phyloP scores from a whole-genome alignment of 768 basidiomycete species.

The Kwoniella sp. region DNA sequence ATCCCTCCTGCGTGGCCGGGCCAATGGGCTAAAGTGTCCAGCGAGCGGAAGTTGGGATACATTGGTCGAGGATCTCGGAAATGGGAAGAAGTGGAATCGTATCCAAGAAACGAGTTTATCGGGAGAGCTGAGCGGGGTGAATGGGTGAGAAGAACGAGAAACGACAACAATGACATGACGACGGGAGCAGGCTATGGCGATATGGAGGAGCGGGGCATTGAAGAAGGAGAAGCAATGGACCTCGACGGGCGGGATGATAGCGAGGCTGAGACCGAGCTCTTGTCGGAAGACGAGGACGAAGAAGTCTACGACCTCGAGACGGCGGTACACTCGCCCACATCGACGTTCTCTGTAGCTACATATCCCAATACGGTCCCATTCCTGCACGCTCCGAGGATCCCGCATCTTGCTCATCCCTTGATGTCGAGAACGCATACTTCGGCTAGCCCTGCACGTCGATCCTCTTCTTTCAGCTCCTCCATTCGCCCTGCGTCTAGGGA shows the following conservation, averaged over 20 bases:
- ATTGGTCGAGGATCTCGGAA: conserved; percentile 24
- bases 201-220: conserved; percentile 7
- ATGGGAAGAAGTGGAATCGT: conserved; percentile 16
- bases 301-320: conserved; percentile 3
- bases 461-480: conserved; percentile 20
- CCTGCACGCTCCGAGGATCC: conserved; percentile 43
- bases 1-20: conserved; percentile 43
- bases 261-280: conserved; percentile 11
- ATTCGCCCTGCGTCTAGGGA: not conserved
- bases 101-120: conserved; percentile 3
- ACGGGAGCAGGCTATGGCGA: conserved; percentile 5
- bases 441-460: conserved; percentile 7
- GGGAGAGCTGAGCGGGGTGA: conserved; percentile 6
- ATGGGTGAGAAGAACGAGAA: conserved; percentile 13
- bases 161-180: not conserved
- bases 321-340: conserved; percentile 12
- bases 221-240: conserved; percentile 11
- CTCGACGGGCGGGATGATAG: conserved; percentile 17
- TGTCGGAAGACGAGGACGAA: conserved; percentile 20
- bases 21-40: conserved; percentile 29
- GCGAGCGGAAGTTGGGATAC: conserved; percentile 26
- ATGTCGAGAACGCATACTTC: not conserved
- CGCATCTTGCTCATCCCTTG: conserved; percentile 25
- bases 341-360: conserved; percentile 37
- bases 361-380: conserved; percentile 52